Conservation (phyloP, 345 rosid genomes). For the Aquilaria sinensis region DNA sequence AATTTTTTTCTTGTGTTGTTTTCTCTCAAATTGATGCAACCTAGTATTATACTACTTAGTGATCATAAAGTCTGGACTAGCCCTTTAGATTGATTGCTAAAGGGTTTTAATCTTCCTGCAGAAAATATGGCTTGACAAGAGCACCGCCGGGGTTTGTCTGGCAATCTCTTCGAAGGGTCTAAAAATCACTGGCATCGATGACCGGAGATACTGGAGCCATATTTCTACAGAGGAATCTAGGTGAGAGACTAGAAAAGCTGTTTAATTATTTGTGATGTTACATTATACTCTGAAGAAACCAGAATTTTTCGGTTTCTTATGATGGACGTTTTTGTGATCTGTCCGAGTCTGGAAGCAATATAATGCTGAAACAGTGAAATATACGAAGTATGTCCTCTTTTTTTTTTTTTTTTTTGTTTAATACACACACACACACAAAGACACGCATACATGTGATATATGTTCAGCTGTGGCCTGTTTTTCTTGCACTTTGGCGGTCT, state of each 20-base stretch:
- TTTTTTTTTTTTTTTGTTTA: constrained; percentile 2
- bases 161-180: constrained; percentile 62
- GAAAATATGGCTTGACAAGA: constrained; percentile 83
- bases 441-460: no score
- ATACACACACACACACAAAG: no score
- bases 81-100: not conserved
- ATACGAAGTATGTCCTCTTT: constrained; percentile 19
- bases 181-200: constrained; percentile 78
- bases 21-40: not conserved
- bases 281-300: not conserved
- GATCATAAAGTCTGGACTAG: no score
- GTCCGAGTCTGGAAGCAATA: constrained; percentile 13
- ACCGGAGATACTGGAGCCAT: constrained; percentile 91
- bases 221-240: constrained; percentile 79
- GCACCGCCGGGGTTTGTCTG: constrained; percentile 60
- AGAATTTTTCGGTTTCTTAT: constrained; percentile 19
- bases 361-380: constrained; percentile 15
- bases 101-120: constrained; percentile 23
- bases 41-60: no score
- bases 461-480: not conserved
- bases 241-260: constrained; percentile 29
- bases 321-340: constrained; percentile 17
- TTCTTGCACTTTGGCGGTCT: not conserved
- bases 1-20: not conserved
- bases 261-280: not conserved